phyloP scores from a whole-genome alignment of 768 basidiomycete genomes.

The Termitomyces eurrhizus region DNA sequence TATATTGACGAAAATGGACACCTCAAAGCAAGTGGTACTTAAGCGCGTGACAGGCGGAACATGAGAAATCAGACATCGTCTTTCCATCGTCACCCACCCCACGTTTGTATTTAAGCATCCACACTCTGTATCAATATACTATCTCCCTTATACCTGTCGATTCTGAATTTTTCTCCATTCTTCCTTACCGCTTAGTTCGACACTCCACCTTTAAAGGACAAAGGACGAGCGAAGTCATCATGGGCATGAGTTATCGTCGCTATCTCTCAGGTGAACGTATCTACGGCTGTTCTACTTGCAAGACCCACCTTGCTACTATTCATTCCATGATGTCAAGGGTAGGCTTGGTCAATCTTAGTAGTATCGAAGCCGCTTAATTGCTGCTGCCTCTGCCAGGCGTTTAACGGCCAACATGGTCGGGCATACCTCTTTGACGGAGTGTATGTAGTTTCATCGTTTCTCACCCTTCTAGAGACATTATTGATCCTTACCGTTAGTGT shows the following conservation, averaged over 20 bases:
- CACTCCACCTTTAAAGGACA: constrained; percentile 10
- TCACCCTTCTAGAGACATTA: constrained; percentile 2
- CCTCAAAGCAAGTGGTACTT: not conserved
- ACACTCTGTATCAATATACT: constrained; percentile 15
- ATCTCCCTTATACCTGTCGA: not conserved
- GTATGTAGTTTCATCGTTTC: constrained; percentile 45
- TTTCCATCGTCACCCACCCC: constrained; percentile 16
- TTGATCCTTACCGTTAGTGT: constrained; percentile 48
- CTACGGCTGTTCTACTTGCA: constrained; percentile 84
- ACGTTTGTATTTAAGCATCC: constrained; percentile 21
- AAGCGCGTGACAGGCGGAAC: constrained; percentile 18
- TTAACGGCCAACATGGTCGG: constrained; percentile 94
- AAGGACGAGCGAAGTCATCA: constrained; percentile 25
- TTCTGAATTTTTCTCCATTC: constrained; percentile 1
- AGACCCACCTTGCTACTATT: constrained; percentile 87
- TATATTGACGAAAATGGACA: constrained; percentile 8
- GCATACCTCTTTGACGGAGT: constrained; percentile 94
- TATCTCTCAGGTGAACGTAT: constrained; percentile 84
- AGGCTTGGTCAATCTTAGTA: constrained; percentile 4
- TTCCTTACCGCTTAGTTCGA: not conserved
- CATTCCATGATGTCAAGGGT: constrained; percentile 90
- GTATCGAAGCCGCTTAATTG: constrained; percentile 14
- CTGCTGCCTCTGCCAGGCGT: constrained; percentile 54
- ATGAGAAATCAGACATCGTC: constrained; percentile 11
- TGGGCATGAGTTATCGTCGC: constrained; percentile 89